Conservation (phyloP, 2,329 filamentous ascomycete genomes). For the Diaporthe humulicola region DNA sequence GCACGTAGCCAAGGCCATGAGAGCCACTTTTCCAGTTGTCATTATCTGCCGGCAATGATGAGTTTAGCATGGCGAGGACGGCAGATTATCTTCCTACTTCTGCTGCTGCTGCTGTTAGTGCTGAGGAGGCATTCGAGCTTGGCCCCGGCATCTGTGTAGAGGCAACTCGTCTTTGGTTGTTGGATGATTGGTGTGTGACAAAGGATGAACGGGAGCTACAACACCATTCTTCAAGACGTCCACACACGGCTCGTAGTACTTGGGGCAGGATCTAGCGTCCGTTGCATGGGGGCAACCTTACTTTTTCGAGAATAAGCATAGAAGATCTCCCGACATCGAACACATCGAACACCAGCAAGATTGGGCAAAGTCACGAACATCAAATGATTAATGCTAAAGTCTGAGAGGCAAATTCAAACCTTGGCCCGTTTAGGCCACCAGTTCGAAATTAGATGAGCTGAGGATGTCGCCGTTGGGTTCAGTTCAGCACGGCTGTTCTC, state of each 20-base stretch:
- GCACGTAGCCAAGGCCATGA: neutral
- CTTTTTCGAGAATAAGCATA: constrained; percentile 22
- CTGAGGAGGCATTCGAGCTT: neutral
- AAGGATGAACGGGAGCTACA: neutral
- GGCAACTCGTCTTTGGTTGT: neutral
- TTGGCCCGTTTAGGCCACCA: constrained; percentile 20
- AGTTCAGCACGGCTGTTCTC: constrained; percentile 21
- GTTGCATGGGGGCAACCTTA: neutral
- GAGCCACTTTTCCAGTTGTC: neutral
- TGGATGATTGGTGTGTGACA: neutral
- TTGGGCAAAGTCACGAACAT: constrained; percentile 13
- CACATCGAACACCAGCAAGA: constrained; percentile 13
- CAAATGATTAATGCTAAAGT: constrained; percentile 9
- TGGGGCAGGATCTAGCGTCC: neutral
- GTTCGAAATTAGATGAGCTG: constrained; percentile 14
- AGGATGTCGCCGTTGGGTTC: constrained; percentile 3
- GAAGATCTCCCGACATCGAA: constrained; percentile 23
- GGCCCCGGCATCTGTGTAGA: neutral
- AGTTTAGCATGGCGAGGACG: neutral
- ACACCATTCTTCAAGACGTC: neutral
- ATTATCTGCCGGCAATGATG: neutral
- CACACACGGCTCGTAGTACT: neutral
- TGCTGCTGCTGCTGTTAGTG: neutral
- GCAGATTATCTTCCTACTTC: neutral
- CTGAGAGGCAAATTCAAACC: neutral